A percentile compares a stretch with the other conserved stretches of the same genome.
These are phyloP conservation scores for Elsinoe perseae DNA, from an alignment of 2,329 filamentous ascomycete genomes.

Conservation along the genomic window DNA sequence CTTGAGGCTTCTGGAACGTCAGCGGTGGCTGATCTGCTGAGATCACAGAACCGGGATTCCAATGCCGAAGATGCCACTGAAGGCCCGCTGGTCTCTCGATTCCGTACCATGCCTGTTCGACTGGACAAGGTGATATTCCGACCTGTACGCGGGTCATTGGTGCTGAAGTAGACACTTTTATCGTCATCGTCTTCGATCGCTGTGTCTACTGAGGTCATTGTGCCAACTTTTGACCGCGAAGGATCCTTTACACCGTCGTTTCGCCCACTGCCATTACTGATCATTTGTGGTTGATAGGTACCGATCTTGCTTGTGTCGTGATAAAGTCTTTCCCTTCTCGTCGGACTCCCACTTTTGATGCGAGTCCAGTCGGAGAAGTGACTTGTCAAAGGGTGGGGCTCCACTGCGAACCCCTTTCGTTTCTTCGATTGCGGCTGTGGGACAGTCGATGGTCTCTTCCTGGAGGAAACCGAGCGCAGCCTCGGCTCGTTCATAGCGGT, in stretches of 20 bases:
- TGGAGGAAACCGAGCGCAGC: not conserved
- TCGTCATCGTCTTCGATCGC: not conserved
- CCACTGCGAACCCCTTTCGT: not conserved
- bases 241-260: not conserved
- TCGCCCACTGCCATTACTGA: not conserved
- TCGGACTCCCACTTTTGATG: slow-evolving; percentile 36
- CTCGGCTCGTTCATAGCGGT: not conserved
- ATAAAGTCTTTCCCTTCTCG: not conserved
- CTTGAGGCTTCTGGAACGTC: not conserved
- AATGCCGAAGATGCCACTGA: too few species aligned
- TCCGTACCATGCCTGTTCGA: not conserved
- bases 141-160: not conserved
- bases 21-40: not conserved
- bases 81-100: too few species aligned
- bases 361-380: slow-evolving; percentile 36
- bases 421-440: not conserved
- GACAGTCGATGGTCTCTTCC: not conserved
- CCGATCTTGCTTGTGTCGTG: not conserved
- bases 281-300: not conserved
- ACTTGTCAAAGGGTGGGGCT: not conserved
- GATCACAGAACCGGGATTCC: too few species aligned
- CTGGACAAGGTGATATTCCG: not conserved
- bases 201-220: not conserved
- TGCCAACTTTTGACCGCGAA: not conserved
- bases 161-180: not conserved